Conservation (phyloP, 805 yeast genomes). For the Metschnikowia arizonensis region DNA sequence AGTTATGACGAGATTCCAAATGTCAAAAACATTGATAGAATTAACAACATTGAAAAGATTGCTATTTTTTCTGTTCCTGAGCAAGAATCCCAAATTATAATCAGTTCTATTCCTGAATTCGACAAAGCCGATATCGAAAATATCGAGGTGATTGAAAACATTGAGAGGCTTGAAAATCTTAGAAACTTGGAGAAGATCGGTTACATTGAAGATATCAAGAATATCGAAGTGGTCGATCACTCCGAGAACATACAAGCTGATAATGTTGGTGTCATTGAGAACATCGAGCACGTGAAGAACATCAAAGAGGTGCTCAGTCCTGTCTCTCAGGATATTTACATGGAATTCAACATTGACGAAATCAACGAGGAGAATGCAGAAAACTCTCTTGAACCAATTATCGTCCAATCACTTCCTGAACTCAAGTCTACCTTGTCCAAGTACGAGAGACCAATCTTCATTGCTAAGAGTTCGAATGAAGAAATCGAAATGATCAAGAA, state of each 20-base stretch:
- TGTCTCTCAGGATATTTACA: neutral
- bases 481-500: conserved; percentile 3
- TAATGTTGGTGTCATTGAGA: conserved; percentile 2
- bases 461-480: neutral
- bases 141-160: conserved; percentile 3
- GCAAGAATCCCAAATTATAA: neutral
- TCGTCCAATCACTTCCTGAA: neutral
- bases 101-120: neutral
- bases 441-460: conserved; percentile 1
- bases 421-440: neutral
- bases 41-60: conserved; percentile 2
- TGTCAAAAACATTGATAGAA: conserved; percentile 3
- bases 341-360: neutral
- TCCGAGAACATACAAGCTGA: conserved; percentile 3
- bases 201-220: conserved; percentile 5
- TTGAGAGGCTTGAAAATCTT: neutral
- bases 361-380: neutral
- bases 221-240: conserved; percentile 3
- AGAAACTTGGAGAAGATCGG: neutral
- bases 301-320: neutral
- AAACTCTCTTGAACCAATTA: neutral
- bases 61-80: neutral
- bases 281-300: conserved; percentile 1
- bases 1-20: conserved; percentile 2
- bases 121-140: neutral